phyloP scores from a whole-genome alignment of 345 rosid genomes.

The Arabis hirsuta region DNA sequence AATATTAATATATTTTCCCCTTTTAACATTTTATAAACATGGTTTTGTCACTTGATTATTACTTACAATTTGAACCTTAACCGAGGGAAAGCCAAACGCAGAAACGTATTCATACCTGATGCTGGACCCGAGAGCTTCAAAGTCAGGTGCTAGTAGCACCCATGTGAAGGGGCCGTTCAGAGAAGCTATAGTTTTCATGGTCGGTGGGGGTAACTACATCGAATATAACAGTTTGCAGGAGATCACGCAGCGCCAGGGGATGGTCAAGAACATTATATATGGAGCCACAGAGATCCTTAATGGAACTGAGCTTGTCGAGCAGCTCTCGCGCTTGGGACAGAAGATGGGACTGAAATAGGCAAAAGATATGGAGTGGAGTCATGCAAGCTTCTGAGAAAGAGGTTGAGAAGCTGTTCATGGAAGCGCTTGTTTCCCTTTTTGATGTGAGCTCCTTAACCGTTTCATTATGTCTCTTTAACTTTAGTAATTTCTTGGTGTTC shows the following conservation, averaged over 20 bases:
- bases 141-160: slow-evolving; percentile 60
- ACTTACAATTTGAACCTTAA: no score
- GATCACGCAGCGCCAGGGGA: slow-evolving; percentile 66
- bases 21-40: no score
- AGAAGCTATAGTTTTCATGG: slow-evolving; percentile 86
- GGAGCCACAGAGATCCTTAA: slow-evolving; percentile 85
- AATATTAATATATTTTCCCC: no score
- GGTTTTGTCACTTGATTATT: no score
- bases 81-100: slow-evolving; percentile 80
- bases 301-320: slow-evolving; percentile 77
- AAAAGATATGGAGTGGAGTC: background rate
- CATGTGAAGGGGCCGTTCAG: slow-evolving; percentile 73
- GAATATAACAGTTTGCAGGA: slow-evolving; percentile 85
- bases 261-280: slow-evolving; percentile 67
- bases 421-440: slow-evolving; percentile 25
- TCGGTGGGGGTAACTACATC: slow-evolving; percentile 87
- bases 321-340: slow-evolving; percentile 66
- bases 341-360: slow-evolving; percentile 59
- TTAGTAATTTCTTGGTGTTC: no score
- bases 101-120: slow-evolving; percentile 70
- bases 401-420: no score
- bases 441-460: slow-evolving; percentile 38
- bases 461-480: no score
- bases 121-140: slow-evolving; percentile 85
- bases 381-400: no score